Percentiles rank a stretch among this genome's conserved stretches.
Conservation (phyloP, 164 flowering plant genomes). For the Nelumbo lutea region DNA sequence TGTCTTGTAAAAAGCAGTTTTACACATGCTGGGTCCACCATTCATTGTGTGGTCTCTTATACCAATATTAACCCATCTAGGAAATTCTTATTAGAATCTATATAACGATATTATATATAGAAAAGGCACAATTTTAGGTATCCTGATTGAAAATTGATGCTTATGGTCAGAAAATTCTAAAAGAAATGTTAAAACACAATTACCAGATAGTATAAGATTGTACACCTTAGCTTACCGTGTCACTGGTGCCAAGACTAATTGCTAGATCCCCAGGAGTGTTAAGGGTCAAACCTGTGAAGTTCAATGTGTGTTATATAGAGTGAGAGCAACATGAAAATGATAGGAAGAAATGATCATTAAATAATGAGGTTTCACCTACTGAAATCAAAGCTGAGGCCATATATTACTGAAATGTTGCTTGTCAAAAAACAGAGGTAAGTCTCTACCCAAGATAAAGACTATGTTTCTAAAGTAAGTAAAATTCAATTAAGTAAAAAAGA, state of each 20-base stretch:
- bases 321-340: neutral
- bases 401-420: neutral
- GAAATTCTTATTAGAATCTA: neutral
- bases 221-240: conserved; percentile 56
- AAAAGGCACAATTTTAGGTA: neutral
- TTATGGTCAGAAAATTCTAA: too few species aligned
- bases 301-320: neutral
- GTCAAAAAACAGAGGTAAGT: neutral
- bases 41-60: neutral
- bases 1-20: neutral
- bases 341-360: neutral
- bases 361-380: neutral
- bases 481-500: neutral
- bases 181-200: neutral
- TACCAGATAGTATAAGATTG: neutral
- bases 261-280: conserved; percentile 87
- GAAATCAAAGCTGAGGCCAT: neutral
- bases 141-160: too few species aligned
- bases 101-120: too few species aligned
- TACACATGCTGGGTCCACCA: too few species aligned
- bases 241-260: conserved; percentile 96
- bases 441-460: too few species aligned
- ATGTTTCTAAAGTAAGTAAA: too few species aligned
- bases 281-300: conserved; percentile 74
- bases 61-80: neutral